These are phyloP conservation scores for Pythium apleroticum DNA, from an alignment of 352 stramenopile species.

Conservation along the genomic window DNA sequence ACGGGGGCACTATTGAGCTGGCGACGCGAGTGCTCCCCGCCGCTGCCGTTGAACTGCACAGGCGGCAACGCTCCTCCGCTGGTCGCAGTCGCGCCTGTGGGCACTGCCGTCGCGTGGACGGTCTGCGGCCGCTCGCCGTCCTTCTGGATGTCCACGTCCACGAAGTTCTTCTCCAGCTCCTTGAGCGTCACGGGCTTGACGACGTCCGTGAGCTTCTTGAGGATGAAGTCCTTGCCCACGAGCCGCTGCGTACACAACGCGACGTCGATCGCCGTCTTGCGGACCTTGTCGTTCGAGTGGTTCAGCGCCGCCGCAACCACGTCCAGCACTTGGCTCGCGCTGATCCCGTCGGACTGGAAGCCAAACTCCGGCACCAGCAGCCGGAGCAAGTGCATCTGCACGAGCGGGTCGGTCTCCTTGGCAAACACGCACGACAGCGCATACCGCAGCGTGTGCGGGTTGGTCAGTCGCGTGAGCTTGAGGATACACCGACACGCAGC, in stretches of 20 bases:
- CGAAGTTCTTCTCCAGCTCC: constrained; percentile 84
- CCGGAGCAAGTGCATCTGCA: constrained; percentile 83
- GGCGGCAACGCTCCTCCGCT: constrained; percentile 32
- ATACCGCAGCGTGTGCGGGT: constrained; percentile 66
- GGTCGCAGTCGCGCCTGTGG: constrained; percentile 3
- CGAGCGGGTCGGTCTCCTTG: constrained; percentile 61
- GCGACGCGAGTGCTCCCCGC: constrained; percentile 44
- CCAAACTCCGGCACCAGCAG: constrained; percentile 78
- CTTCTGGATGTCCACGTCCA: constrained; percentile 45
- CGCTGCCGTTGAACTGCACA: constrained; percentile 37
- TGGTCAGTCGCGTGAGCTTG: constrained; percentile 68
- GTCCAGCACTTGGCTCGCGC: constrained; percentile 51
- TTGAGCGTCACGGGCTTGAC: constrained; percentile 79
- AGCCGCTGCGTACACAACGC: constrained; percentile 72
- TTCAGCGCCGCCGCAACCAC: constrained; percentile 45
- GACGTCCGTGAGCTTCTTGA: constrained; percentile 60
- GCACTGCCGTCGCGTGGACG: constrained; percentile 41
- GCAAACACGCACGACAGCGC: constrained; percentile 73
- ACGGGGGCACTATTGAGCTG: constrained; percentile 72
- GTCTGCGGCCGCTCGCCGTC: constrained; percentile 52
- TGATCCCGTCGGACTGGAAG: constrained; percentile 68
- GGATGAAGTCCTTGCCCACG: constrained; percentile 67
- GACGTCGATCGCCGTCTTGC: constrained; percentile 75
- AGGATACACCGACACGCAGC: constrained; percentile 73
- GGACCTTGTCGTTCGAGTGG: constrained; percentile 70